Evolutionary conservation across 257 asterid genomes (phyloP).

Genomic region (Paulownia fortunei): DNA sequence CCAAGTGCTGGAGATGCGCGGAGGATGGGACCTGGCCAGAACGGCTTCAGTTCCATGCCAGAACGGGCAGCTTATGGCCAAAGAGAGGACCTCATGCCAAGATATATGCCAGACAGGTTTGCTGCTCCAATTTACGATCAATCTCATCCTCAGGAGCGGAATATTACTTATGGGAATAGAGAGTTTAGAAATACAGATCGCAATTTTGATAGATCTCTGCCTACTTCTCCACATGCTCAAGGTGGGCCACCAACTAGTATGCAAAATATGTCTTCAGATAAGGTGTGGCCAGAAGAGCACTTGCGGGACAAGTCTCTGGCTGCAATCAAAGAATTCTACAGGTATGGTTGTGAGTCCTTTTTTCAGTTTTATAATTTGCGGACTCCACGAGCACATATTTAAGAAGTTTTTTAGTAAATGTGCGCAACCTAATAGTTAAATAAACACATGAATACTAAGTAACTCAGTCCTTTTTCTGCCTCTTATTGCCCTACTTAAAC

Average conservation of each 20-base stretch:
- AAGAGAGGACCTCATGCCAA: conserved; percentile 66
- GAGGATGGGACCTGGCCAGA: conserved; percentile 59
- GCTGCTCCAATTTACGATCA: conserved; percentile 52
- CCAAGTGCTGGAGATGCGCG: conserved; percentile 53
- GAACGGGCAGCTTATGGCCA: conserved; percentile 64
- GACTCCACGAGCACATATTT: conserved; percentile 15
- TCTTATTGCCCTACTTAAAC: not conserved
- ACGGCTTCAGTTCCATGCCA: conserved; percentile 59
- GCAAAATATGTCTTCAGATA: conserved; percentile 56
- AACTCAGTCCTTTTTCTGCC: not conserved
- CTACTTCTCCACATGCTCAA: conserved; percentile 48
- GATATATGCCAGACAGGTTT: conserved; percentile 59
- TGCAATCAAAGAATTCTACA: conserved; percentile 84
- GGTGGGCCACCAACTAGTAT: conserved; percentile 42
- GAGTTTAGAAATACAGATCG: conserved; percentile 44
- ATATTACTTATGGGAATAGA: conserved; percentile 38
- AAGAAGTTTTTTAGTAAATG: not conserved
- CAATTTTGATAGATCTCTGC: conserved; percentile 39
- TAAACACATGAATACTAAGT: not conserved
- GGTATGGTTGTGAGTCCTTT: conserved; percentile 48
- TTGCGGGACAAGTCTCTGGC: conserved; percentile 69
- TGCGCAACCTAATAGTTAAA: too few species aligned
- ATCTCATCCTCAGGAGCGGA: conserved; percentile 51
- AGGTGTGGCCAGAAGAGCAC: conserved; percentile 59
- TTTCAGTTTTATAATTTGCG: not conserved